Evolutionary conservation across 164 flowering plant species (phyloP).

Genomic region (Chimonanthus salicifolius): DNA sequence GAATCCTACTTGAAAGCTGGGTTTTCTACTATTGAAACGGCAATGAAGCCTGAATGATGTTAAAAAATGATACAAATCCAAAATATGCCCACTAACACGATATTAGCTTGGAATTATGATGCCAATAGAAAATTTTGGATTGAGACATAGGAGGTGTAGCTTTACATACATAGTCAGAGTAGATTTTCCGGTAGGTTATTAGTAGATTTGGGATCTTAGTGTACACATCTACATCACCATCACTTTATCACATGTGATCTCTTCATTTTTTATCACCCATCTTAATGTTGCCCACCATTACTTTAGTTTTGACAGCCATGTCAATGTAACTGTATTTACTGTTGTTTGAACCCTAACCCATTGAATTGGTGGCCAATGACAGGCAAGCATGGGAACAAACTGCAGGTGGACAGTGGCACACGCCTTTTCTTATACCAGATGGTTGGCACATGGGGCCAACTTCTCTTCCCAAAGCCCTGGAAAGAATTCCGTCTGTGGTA

Average conservation of each 20-base stretch:
- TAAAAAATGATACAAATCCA: no score
- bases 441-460: conserved; percentile 99
- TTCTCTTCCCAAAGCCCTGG: conserved; percentile 97
- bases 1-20: no score
- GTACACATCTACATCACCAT: no score
- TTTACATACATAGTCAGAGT: no score
- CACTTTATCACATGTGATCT: background rate
- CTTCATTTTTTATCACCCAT: background rate
- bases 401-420: conserved; percentile 50
- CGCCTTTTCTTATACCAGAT: conserved; percentile 81
- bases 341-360: background rate
- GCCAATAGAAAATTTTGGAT: no score
- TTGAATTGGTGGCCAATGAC: conserved; percentile 8
- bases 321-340: background rate
- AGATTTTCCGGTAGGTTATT: no score
- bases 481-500: conserved; percentile 97
- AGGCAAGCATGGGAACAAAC: conserved; percentile 96
- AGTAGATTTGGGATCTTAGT: no score
- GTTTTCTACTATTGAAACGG: no score
- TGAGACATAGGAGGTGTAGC: no score
- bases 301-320: background rate
- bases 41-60: no score
- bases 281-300: background rate
- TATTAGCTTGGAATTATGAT: no score
- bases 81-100: no score